phyloP scores from a whole-genome alignment of 305 asterid species.

The Solanum hybrid region DNA sequence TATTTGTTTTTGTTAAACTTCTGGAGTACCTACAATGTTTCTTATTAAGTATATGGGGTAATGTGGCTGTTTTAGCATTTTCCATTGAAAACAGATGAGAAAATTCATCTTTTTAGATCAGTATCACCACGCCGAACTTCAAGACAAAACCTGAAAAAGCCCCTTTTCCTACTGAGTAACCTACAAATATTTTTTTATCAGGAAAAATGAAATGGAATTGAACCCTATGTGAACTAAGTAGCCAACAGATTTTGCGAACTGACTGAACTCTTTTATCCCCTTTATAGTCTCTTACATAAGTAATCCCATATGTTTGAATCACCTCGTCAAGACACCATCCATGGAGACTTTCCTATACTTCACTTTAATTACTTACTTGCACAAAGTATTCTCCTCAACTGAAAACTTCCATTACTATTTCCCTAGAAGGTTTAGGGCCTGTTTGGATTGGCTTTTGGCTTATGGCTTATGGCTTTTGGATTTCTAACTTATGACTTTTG shows the following conservation, averaged over 20 bases:
- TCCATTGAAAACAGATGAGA: not conserved
- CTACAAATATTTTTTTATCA: not conserved
- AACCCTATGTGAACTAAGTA: not conserved
- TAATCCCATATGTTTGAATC: slow-evolving; percentile 1
- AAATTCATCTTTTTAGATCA: not conserved
- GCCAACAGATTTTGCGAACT: not conserved
- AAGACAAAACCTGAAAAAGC: not conserved
- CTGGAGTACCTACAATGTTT: not conserved
- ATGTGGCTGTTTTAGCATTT: not conserved
- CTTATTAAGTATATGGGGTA: not conserved
- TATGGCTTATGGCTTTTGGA: too few relatives aligned
- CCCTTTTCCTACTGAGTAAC: not conserved
- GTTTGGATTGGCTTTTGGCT: too few relatives aligned
- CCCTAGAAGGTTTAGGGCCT: not conserved
- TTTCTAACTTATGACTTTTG: too few relatives aligned
- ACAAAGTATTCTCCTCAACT: not conserved
- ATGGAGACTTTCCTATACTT: not conserved
- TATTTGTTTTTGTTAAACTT: not conserved
- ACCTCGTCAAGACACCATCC: not conserved
- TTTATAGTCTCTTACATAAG: not conserved
- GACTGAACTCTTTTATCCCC: not conserved
- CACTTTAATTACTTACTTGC: not conserved
- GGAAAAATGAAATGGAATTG: not conserved
- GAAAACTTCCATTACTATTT: not conserved
- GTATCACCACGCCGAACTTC: not conserved